Evolutionary conservation across 176 grass and related monocot species (phyloP).

Genomic region (Aegilops umbellulata): DNA sequence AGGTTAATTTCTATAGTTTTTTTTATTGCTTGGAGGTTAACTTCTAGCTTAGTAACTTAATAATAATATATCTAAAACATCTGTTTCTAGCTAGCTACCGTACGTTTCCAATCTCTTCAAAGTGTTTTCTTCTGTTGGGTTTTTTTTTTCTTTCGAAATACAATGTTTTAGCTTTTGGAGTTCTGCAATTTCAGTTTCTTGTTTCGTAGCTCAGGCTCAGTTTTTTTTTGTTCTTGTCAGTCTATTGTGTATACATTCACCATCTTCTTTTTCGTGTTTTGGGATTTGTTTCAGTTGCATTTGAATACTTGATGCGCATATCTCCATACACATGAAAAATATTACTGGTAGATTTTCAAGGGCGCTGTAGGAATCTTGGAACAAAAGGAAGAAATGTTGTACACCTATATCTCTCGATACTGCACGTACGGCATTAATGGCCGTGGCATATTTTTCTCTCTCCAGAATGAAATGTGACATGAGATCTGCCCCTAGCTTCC

Average conservation of each 20-base stretch:
- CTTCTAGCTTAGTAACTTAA: background rate
- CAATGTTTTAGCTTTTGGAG: background rate
- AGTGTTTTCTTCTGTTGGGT: conserved; percentile 4
- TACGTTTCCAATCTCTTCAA: conserved; percentile 15
- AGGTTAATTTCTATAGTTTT: conserved; percentile 39
- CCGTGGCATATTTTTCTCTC: conserved; percentile 10
- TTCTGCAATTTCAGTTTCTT: conserved; percentile 24
- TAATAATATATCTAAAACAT: background rate
- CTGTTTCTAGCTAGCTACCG: background rate
- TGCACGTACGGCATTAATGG: conserved; percentile 27
- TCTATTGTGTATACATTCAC: background rate
- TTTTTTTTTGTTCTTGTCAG: background rate
- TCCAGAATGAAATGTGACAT: conserved; percentile 30
- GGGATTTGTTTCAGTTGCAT: conserved; percentile 9
- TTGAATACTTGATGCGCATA: background rate
- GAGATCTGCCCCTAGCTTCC: conserved; percentile 47
- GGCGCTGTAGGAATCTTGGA: conserved; percentile 6
- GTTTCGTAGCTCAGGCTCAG: background rate
- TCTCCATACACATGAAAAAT: background rate
- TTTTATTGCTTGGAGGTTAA: background rate
- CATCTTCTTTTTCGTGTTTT: background rate
- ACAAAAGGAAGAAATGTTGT: background rate
- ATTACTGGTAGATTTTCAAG: conserved; percentile 12
- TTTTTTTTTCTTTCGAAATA: background rate
- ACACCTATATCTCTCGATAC: conserved; percentile 15